Percentiles rank a stretch among this genome's conserved stretches.
These are phyloP conservation scores for Phytophthora podocarpi DNA, from an alignment of 352 stramenopile genomes.

Conservation along the genomic window DNA sequence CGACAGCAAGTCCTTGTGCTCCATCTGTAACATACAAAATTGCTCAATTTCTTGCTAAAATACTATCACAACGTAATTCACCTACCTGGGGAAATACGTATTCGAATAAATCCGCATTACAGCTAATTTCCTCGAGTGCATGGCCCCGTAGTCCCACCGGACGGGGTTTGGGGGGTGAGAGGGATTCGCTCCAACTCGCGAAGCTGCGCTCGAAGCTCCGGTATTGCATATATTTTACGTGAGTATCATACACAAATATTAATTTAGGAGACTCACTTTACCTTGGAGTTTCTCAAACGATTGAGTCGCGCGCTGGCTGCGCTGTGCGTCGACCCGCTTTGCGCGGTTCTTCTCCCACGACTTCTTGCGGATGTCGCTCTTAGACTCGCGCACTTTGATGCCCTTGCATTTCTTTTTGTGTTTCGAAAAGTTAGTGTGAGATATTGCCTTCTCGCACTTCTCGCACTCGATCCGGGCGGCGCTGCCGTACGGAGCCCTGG, in stretches of 20 bases:
- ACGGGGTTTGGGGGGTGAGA: neutral
- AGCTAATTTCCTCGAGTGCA: neutral
- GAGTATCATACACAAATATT: neutral
- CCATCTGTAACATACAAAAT: too few species aligned
- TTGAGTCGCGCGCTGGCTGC: neutral
- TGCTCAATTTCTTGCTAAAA: too few species aligned
- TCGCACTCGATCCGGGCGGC: neutral
- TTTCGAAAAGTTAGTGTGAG: too few species aligned
- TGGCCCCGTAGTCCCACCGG: neutral
- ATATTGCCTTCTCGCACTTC: neutral
- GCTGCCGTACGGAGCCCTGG: neutral
- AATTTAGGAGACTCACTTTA: too few species aligned
- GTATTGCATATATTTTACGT: neutral
- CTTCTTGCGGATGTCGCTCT: neutral
- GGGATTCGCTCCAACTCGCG: neutral
- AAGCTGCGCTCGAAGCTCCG: neutral
- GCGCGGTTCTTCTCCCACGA: constrained; percentile 1
- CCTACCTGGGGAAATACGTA: neutral
- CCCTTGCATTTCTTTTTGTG: constrained; percentile 4
- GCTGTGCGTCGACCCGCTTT: neutral
- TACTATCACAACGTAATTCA: too few species aligned
- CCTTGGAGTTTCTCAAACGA: neutral
- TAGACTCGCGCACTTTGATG: neutral
- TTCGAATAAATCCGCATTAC: neutral
- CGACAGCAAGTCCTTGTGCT: too few species aligned